Evolutionary conservation across 1,139 yeast genomes (phyloP), one percentile per base, ranked within the genome.

Genomic region (Hemisphaericaspora subhashii): DNA sequence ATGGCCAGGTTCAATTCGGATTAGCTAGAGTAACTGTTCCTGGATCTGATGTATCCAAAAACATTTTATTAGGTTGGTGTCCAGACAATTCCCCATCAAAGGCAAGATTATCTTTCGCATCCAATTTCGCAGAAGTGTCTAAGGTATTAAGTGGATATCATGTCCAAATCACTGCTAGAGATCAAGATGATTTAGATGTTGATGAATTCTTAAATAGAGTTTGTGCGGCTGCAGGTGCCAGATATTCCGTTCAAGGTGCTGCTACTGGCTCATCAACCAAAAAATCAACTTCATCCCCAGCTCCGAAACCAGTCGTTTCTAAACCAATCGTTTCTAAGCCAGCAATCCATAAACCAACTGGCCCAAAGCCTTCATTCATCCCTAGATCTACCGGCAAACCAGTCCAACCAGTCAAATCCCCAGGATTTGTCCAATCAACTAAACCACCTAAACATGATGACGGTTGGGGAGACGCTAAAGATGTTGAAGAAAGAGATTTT

Each of bases 121-220:
- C 80, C 47, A 85, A 85, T 61, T 82, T 84, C 51, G 87, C 87
- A 33, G 85, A 81, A 31, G 85, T 85, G 12, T 78, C 90, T 22
- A 79, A 73, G 43, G 70, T 81, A 17, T 72, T 85, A 52, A 74
- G 74, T 49, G 96, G 96, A 28, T 92, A 90, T 64, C 98, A 92
- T 58, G 90, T 92, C 40, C 98, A 92, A 64, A 82, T 94, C 48
- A 88, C 97, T 31, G 98, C 98, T n/a, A 80, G 98, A 64, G 95
- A 87, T 56, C 75, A 79, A 39, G 96, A 88, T 55, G 98, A 94
- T 58, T 74, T 94, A 58, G 86, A 86, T 51, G 86, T 85, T 35
- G 73, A 76, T 24, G 95, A 86, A 45, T 78, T 92, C 47, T 62
- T 88, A 50, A 74, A 80, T 40, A 81, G 88, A 52, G 82, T 94